Percentiles rank a stretch among this genome's conserved stretches.
phyloP scores from a whole-genome alignment of 164 flowering plant genomes.

The Dillenia suffruticosa region DNA sequence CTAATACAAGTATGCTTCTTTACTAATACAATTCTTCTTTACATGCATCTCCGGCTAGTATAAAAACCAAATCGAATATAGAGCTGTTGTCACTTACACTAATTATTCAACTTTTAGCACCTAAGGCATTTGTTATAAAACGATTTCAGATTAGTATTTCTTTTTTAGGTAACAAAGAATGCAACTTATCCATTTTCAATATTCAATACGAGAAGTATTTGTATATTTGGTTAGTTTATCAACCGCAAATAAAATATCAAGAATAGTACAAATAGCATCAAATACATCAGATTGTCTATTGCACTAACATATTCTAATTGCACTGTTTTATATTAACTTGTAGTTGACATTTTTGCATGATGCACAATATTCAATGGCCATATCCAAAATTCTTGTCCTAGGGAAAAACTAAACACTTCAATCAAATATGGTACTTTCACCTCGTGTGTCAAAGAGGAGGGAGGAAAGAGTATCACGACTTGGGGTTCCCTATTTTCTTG shows the following conservation, averaged over 20 bases:
- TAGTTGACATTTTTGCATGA: background rate
- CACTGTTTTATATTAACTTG: background rate
- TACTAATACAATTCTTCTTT: constrained; percentile 19
- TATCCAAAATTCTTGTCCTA: too few species aligned
- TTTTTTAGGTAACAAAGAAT: constrained; percentile 14
- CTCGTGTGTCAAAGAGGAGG: too few species aligned
- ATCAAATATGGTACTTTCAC: too few species aligned
- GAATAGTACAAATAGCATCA: constrained; percentile 19
- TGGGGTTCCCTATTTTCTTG: too few species aligned
- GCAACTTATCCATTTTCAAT: constrained; percentile 14
- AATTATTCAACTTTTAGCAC: constrained; percentile 24
- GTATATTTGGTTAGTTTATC: constrained; percentile 16
- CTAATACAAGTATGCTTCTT: constrained; percentile 27
- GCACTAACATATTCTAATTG: constrained; percentile 13
- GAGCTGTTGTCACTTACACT: constrained; percentile 6
- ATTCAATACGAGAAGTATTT: constrained; percentile 6
- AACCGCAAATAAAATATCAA: constrained; percentile 17
- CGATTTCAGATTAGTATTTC: constrained; percentile 7
- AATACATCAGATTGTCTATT: constrained; percentile 10
- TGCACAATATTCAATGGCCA: too few species aligned
- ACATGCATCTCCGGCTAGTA: constrained; percentile 15
- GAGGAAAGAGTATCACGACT: too few species aligned
- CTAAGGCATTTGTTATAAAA: constrained; percentile 13
- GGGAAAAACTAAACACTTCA: too few species aligned
- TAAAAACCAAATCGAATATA: constrained; percentile 17